Evolutionary conservation across 495 filamentous ascomycete species (phyloP), one percentile per base, ranked within the genome.

Genomic region (Xeromyces bisporus): DNA sequence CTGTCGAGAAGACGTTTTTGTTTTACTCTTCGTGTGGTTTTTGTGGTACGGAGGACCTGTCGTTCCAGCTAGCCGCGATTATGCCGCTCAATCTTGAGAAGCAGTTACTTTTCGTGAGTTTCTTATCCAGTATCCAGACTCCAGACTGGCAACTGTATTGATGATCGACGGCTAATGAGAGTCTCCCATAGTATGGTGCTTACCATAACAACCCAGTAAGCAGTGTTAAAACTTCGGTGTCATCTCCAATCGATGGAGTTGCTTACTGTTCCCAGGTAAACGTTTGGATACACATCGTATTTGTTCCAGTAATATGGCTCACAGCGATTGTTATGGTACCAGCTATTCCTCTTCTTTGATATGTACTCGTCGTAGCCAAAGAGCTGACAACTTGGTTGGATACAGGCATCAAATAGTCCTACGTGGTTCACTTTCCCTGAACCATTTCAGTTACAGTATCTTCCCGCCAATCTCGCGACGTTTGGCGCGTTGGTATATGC

Each of bases 161-260:
- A 37, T 33, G 34, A 32, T 36, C 30, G 9, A 31, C 23, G 33
- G 28, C 51, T 52, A 35, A 55, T 43, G 15, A 28, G 9, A 10
- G 6, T 31, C 2, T 23, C 33, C 18, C 27, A 31, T 37, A 94
- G 89, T 97, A 97, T 67, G 87, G 89, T 44, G 71, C 82, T 17
- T 94, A 97, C 51, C 89, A 97, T 51, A 76, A 80, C 51, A 77
- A 93, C 56, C 61, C 72, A 6, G 80, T 91, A 62, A 27, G 47
- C 33, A 21, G 15, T 23, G 13, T 25, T 31, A 15, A 18, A 25
- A 21, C 9, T 21, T 4, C 9, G 20, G 20, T 21, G 5, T 18
- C 15, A 32, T 15, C 35, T 23, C 29, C 27, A 15, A 26, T 18
- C 17, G 17, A 28, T 9, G 12, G 15, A 32, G 29, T 28, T 5